phyloP scores from a whole-genome alignment of 2,329 filamentous ascomycete genomes.

The Colletotrichum lentis region DNA sequence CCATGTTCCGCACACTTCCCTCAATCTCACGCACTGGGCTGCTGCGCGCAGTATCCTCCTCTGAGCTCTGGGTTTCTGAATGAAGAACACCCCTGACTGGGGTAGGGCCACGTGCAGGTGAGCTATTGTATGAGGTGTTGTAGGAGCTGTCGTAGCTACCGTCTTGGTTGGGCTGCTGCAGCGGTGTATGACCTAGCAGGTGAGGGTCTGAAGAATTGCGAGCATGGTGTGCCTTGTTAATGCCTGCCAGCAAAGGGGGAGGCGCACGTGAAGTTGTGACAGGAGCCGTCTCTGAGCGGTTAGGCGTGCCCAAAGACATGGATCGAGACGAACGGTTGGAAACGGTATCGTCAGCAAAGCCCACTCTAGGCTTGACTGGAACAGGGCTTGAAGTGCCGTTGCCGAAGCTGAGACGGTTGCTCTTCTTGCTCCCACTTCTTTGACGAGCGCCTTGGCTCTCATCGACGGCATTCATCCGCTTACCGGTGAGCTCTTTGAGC shows the following conservation, averaged over 20 bases:
- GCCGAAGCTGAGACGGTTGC: constrained; percentile 64
- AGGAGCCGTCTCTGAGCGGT: constrained; percentile 61
- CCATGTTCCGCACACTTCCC: constrained; percentile 60
- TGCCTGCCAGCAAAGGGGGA: constrained; percentile 47
- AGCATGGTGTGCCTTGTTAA: constrained; percentile 48
- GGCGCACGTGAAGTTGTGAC: constrained; percentile 50
- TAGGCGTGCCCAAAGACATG: constrained; percentile 53
- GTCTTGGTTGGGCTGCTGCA: constrained; percentile 41
- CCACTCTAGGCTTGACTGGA: constrained; percentile 56
- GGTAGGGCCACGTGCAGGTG: constrained; percentile 48
- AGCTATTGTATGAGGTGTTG: constrained; percentile 45
- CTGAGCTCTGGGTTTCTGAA: constrained; percentile 56
- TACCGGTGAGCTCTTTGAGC: constrained; percentile 86
- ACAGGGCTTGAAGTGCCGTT: constrained; percentile 45
- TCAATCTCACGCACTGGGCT: constrained; percentile 61
- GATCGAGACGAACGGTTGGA: constrained; percentile 63
- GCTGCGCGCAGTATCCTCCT: constrained; percentile 55
- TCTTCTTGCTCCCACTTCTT: constrained; percentile 66
- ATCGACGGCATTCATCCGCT: constrained; percentile 71
- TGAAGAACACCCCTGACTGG: constrained; percentile 50
- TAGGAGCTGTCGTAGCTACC: constrained; percentile 42
- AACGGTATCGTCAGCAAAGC: constrained; percentile 63
- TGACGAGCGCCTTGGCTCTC: constrained; percentile 51
- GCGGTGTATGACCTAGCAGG: constrained; percentile 40
- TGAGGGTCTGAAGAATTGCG: constrained; percentile 60